Base-by-base conservation (phyloP, 306 rosid genomes). In the Ziziphus jujuba region DNA sequence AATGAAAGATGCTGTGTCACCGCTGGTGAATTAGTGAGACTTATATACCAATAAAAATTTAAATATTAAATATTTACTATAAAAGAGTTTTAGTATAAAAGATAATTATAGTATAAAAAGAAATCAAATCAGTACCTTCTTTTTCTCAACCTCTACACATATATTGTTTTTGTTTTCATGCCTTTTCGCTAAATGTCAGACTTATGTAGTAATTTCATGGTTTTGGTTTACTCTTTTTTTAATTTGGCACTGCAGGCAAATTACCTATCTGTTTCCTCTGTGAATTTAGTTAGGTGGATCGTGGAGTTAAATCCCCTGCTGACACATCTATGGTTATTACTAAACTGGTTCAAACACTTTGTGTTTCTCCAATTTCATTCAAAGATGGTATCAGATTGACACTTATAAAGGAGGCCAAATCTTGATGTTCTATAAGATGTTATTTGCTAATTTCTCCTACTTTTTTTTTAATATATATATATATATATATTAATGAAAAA, bases 291-390 rank as follows among this genome's bases (percentile, higher is more conserved):
- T 85, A 90, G 98, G 89, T 90, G 59, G 89, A 93, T 66, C 88
- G 98, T 45, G 98, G 95, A 17, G 97, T 90, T 21, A 86, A 71
- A 79, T 90, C 95, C 44, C 98, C 98, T 4, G 70, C 98, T 11
- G 98, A 93, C 84, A 90, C 86, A 82, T 93, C 97, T 50, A 90
- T 93, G 98, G 87, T 90, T 28, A 86, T 90, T 63, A 79, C 80
- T 44, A 90, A 81, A 76, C 80, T 93, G 80, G 72, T 86, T 77
- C 81, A 75, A 78, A 86, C 80, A 0, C 84, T 93, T 53, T 79
- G 59, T 54, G 56, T 83, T 61, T 25, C 76, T 76, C 98, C 96
- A 16, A 67, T 82, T 80, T 78, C 91, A n/a, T 93, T 80, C 56
- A 58, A 17, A 45, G 87, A 86, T 3, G 98, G 96, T 1, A 96